A percentile compares a stretch with the other conserved stretches of the same genome.
phyloP scores from a whole-genome alignment of 176 grass and related monocot species.

The Eremochloa ophiuroides region DNA sequence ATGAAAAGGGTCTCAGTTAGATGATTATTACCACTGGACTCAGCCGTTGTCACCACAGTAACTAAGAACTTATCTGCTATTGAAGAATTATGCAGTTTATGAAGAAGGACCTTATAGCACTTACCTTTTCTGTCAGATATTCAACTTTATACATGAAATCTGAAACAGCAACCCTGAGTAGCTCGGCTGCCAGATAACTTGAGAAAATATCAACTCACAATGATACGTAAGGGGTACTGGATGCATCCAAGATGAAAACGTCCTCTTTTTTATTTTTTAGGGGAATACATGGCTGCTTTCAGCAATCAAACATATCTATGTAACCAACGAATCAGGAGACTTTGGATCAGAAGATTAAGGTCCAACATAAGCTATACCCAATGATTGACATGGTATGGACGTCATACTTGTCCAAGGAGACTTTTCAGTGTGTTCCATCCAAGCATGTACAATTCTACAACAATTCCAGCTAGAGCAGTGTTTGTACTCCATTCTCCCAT shows the following conservation, averaged over 20 bases:
- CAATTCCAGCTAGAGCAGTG: background rate
- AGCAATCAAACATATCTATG: conserved; percentile 30
- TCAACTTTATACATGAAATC: background rate
- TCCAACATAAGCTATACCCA: background rate
- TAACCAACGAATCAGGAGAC: conserved; percentile 35
- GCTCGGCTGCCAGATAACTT: background rate
- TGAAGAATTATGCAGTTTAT: background rate
- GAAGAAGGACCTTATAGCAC: background rate
- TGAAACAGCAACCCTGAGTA: conserved; percentile 3
- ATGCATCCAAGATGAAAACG: conserved; percentile 17
- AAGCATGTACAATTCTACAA: conserved; percentile 4
- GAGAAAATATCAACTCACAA: background rate
- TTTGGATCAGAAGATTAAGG: conserved; percentile 4
- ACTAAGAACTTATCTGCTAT: background rate
- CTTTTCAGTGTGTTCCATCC: conserved; percentile 14
- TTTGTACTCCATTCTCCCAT: background rate
- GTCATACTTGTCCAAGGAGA: conserved; percentile 21
- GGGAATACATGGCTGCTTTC: background rate
- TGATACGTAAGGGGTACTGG: conserved; percentile 12
- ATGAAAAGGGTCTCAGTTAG: background rate
- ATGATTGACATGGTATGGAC: conserved; percentile 29
- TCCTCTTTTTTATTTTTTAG: background rate
- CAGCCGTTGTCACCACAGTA: background rate
- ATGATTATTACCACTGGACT: background rate
- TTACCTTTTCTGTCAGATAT: background rate